Evolutionary conservation across 2,329 filamentous ascomycete species (phyloP).

Genomic region (Orbilia quercus): DNA sequence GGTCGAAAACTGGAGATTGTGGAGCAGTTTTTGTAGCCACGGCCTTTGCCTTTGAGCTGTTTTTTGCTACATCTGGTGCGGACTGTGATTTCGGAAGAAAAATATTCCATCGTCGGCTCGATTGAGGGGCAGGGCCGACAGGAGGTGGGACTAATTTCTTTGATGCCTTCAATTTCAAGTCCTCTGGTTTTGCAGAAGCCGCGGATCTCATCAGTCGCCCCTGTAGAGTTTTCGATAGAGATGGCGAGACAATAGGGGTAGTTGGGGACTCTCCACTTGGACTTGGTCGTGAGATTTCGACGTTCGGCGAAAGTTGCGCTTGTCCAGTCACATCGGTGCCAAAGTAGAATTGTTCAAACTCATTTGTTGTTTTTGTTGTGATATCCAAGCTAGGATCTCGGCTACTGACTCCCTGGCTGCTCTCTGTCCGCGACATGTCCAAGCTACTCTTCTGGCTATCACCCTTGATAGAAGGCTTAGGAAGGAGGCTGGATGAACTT

Average conservation of each 20-base stretch:
- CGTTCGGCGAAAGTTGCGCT: constrained; percentile 16
- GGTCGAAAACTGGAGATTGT: constrained; percentile 32
- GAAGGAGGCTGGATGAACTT: constrained; percentile 36
- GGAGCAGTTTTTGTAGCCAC: constrained; percentile 29
- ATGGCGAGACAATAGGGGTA: constrained; percentile 26
- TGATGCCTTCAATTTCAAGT: constrained; percentile 35
- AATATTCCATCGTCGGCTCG: constrained; percentile 47
- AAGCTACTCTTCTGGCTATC: constrained; percentile 53
- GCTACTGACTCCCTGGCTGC: constrained; percentile 44
- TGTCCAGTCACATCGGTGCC: constrained; percentile 27
- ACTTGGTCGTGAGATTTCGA: constrained; percentile 37
- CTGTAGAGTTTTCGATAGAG: constrained; percentile 15
- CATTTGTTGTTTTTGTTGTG: constrained; percentile 21
- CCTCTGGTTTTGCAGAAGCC: constrained; percentile 25
- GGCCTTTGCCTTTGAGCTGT: constrained; percentile 12
- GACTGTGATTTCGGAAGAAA: constrained; percentile 40
- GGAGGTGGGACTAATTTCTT: constrained; percentile 30
- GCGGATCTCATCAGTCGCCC: constrained; percentile 23
- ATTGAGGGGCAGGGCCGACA: constrained; percentile 24
- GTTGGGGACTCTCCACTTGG: constrained; percentile 37
- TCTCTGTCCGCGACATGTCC: constrained; percentile 40
- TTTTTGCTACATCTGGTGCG: constrained; percentile 46
- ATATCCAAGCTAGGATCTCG: constrained; percentile 46
- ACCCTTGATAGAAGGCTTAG: constrained; percentile 30
- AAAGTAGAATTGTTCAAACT: constrained; percentile 47